Conservation (phyloP, 495 filamentous ascomycete genomes). For the Staphylotrichum tortipilum region DNA sequence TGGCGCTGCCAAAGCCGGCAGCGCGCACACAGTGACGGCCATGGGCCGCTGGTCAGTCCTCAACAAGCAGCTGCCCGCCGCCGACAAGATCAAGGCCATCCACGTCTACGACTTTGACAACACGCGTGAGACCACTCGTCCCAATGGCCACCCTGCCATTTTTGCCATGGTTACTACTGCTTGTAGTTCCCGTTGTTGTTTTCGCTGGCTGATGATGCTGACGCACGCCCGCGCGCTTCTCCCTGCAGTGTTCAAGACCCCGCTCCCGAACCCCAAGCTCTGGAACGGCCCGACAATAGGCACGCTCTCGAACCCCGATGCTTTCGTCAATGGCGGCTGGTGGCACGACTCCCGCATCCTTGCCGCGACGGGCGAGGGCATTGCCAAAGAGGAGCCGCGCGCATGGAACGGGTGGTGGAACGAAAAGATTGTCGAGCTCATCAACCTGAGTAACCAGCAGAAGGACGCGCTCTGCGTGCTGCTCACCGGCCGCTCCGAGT, state of each 20-base stretch:
- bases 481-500: slow-evolving; percentile 78
- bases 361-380: slow-evolving; percentile 73
- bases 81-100: slow-evolving; percentile 63
- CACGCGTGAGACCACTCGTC: slow-evolving; percentile 71
- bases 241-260: slow-evolving; percentile 71
- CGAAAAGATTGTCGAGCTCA: slow-evolving; percentile 78
- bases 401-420: slow-evolving; percentile 98
- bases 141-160: too few species aligned
- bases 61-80: slow-evolving; percentile 61
- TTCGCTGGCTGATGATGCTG: too few species aligned
- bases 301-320: slow-evolving; percentile 61
- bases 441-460: slow-evolving; percentile 74
- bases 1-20: slow-evolving; percentile 16
- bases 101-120: slow-evolving; percentile 99
- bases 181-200: too few species aligned
- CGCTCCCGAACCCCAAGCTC: slow-evolving; percentile 78
- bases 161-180: too few species aligned
- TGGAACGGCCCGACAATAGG: slow-evolving; percentile 75
- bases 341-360: slow-evolving; percentile 91
- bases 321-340: slow-evolving; percentile 84
- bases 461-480: slow-evolving; percentile 80
- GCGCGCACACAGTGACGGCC: slow-evolving; percentile 55
- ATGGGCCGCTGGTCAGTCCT: slow-evolving; percentile 74
- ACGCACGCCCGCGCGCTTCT: too few species aligned
- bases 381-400: slow-evolving; percentile 70